Evolutionary conservation across 202 grass and related monocot species (phyloP), one percentile per base, ranked within the genome.

Genomic region (Panicum hallii): DNA sequence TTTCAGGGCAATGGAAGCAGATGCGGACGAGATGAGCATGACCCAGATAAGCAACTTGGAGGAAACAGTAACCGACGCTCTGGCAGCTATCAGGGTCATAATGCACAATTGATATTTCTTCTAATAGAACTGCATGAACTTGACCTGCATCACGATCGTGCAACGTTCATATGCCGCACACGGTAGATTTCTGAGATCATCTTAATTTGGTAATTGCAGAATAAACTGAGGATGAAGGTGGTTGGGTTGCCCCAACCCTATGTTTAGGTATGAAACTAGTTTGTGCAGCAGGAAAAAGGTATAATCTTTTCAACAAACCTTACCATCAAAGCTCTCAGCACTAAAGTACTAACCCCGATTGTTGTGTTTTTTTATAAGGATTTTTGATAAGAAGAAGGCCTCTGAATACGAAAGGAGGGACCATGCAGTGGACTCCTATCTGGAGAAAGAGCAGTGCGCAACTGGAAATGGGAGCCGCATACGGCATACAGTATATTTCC

Each of bases 1-100:
- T 80, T 82, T 66, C 88, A 90, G 88, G 73, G 47, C 22, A 9
- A 34, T 78, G 79, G 40, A 90, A 82, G 36, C 67, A 50, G 61
- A 86, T 58, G 14, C 77, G 38, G 78, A 72, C 15, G 28, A 65
- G 57, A 57, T 82, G 65, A 78, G 15, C 56, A 67, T 78, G 15
- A 8, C 47, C 6, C n/a, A 82, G 43, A 43, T 86, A 67, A 78
- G 40, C 42, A 22, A 50, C 23, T 43, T 86, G 7, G 83, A 90
- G 83, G 73, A 90, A 78, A 72, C 52, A 78, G 5, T 86, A 26
- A 73, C 48, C 7, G 15, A 73, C 1, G 73, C 41, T 72, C 63
- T 90, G 78, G 9, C 66, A 61, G 28, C 71, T 50, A 56, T 78
- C 10, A 86, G 77, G 83, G 88, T 90, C 48, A 66, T 66, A n/a